These are phyloP conservation scores for Huntiella omanensis DNA, from an alignment of 2,329 filamentous ascomycete genomes.

Conservation along the genomic window DNA sequence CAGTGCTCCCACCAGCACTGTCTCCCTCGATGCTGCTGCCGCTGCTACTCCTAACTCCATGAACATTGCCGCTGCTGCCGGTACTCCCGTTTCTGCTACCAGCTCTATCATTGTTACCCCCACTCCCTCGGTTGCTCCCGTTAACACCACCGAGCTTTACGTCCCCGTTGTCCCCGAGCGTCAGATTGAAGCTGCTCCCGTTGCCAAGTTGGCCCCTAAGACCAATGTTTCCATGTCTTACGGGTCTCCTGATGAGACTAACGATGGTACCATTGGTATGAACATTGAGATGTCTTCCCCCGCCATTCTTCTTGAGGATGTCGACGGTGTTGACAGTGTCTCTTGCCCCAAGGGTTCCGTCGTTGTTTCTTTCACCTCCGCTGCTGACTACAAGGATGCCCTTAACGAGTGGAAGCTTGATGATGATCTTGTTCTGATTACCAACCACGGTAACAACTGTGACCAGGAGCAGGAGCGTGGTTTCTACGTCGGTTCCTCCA, in stretches of 20 bases:
- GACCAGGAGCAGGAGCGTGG: conserved; percentile 22
- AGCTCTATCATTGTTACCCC: conserved; percentile 1
- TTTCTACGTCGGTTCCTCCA: conserved; percentile 19
- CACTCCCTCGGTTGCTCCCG: background rate
- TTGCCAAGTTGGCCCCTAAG: background rate
- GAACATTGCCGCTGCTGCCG: background rate
- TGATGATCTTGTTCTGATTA: conserved; percentile 21
- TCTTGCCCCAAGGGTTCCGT: conserved; percentile 11
- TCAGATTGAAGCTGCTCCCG: conserved; percentile 11
- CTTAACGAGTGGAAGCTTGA: conserved; percentile 12
- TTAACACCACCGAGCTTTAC: conserved; percentile 12
- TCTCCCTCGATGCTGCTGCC: background rate
- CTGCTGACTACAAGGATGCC: conserved; percentile 12
- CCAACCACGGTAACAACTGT: conserved; percentile 24
- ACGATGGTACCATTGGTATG: conserved; percentile 14
- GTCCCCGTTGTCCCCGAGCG: conserved; percentile 12
- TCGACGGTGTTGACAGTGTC: conserved; percentile 12
- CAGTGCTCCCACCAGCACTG: background rate
- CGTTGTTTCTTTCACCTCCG: conserved; percentile 13
- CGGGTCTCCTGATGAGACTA: conserved; percentile 11
- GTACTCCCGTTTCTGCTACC: background rate
- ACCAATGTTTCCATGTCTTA: conserved; percentile 7
- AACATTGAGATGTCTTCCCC: conserved; percentile 13
- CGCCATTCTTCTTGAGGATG: conserved; percentile 14
- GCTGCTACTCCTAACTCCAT: background rate